Conservation (phyloP, 2,329 filamentous ascomycete species). For the Colletotrichum sp. region DNA sequence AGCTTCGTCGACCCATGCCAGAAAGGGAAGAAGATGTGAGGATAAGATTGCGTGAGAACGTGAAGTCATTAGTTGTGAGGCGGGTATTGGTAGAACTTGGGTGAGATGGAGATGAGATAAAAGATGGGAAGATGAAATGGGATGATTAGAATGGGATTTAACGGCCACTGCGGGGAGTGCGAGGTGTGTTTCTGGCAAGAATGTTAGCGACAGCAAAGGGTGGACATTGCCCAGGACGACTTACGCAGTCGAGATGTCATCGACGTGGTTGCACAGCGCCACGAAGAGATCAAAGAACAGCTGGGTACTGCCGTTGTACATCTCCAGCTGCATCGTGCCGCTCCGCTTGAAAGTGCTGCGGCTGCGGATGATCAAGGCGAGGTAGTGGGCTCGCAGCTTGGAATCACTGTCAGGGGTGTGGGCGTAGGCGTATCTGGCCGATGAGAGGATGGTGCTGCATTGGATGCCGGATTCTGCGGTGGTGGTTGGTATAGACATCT, state of each 20-base stretch:
- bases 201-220: neutral
- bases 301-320: slow-evolving; percentile 81
- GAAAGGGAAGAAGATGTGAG: neutral
- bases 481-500: neutral
- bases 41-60: slow-evolving; percentile 5
- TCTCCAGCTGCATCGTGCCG: slow-evolving; percentile 94
- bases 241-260: slow-evolving; percentile 66
- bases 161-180: slow-evolving; percentile 44
- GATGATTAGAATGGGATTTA: slow-evolving; percentile 9
- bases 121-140: neutral
- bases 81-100: neutral
- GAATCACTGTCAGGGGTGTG: slow-evolving; percentile 90
- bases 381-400: slow-evolving; percentile 88
- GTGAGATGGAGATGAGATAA: neutral
- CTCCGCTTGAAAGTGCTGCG: slow-evolving; percentile 90
- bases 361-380: slow-evolving; percentile 89
- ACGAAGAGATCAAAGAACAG: slow-evolving; percentile 95
- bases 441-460: slow-evolving; percentile 82
- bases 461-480: slow-evolving; percentile 73
- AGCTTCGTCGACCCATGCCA: neutral
- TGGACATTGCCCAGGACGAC: slow-evolving; percentile 25
- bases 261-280: slow-evolving; percentile 89
- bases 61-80: slow-evolving; percentile 27
- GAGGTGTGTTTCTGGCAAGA: slow-evolving; percentile 31
- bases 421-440: slow-evolving; percentile 87